Conservation (phyloP, 1,139 yeast species). For the Geotrichum reessii region DNA sequence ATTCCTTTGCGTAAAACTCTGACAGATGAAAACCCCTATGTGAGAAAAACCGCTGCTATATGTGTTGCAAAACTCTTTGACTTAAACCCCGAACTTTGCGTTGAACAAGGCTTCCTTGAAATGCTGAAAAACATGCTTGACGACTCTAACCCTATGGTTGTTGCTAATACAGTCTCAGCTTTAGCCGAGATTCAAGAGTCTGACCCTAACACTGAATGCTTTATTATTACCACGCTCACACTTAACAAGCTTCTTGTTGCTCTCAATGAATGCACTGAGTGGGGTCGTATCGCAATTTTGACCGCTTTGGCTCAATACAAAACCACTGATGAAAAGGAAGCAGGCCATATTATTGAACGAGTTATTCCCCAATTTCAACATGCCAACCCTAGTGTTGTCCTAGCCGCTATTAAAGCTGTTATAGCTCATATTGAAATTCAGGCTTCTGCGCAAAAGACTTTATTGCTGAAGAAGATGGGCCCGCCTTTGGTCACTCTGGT, state of each 20-base stretch:
- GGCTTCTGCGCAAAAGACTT: constrained; percentile 41
- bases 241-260: constrained; percentile 69
- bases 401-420: constrained; percentile 79
- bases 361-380: constrained; percentile 95
- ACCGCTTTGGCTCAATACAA: constrained; percentile 70
- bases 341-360: constrained; percentile 81
- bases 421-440: constrained; percentile 62
- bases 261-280: constrained; percentile 94
- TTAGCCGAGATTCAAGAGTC: constrained; percentile 74
- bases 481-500: constrained; percentile 88
- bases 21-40: constrained; percentile 92
- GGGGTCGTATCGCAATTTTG: constrained; percentile 93
- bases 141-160: constrained; percentile 92
- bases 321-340: constrained; percentile 56
- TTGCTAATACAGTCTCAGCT: constrained; percentile 83
- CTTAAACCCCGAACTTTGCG: constrained; percentile 69
- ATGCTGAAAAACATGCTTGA: constrained; percentile 63
- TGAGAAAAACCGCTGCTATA: constrained; percentile 93
- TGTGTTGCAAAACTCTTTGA: constrained; percentile 95
- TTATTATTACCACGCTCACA: constrained; percentile 42
- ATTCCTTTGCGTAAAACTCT: constrained; percentile 81
- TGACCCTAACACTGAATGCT: constrained; percentile 49
- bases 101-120: constrained; percentile 81
- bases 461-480: constrained; percentile 65
- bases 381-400: constrained; percentile 92